phyloP scores from a whole-genome alignment of 2,329 filamentous ascomycete genomes.

The Talaromyces pinophilus region DNA sequence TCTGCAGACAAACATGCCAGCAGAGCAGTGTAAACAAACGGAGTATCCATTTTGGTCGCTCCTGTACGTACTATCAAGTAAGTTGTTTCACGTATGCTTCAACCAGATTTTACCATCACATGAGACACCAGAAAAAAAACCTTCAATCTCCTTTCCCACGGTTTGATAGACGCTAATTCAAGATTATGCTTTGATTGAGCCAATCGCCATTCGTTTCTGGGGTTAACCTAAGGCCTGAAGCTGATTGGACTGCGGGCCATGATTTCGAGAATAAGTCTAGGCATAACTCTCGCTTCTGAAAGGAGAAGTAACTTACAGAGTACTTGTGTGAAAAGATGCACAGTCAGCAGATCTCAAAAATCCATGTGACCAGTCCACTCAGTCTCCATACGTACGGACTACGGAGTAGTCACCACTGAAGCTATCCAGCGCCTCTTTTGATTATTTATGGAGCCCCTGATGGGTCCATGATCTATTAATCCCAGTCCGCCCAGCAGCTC shows the following conservation, averaged over 20 bases:
- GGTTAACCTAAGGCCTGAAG: background rate
- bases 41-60: background rate
- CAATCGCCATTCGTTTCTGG: background rate
- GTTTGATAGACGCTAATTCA: background rate
- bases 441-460: constrained; percentile 10
- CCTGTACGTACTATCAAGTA: background rate
- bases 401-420: background rate
- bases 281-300: background rate
- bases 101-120: background rate
- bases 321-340: background rate
- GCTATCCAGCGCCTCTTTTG: constrained; percentile 1
- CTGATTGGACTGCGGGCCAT: background rate
- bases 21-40: background rate
- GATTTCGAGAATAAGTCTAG: background rate
- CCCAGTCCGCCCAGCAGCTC: background rate
- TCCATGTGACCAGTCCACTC: background rate
- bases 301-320: background rate
- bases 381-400: background rate
- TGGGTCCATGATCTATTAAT: constrained; percentile 4
- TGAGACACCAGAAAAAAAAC: constrained; percentile 3
- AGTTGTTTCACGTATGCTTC: background rate
- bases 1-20: background rate
- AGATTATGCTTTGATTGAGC: background rate
- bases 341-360: constrained; percentile 1
- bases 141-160: background rate